Evolutionary conservation across 352 stramenopile species (phyloP).

Genomic region (Phytophthora crassamura): DNA sequence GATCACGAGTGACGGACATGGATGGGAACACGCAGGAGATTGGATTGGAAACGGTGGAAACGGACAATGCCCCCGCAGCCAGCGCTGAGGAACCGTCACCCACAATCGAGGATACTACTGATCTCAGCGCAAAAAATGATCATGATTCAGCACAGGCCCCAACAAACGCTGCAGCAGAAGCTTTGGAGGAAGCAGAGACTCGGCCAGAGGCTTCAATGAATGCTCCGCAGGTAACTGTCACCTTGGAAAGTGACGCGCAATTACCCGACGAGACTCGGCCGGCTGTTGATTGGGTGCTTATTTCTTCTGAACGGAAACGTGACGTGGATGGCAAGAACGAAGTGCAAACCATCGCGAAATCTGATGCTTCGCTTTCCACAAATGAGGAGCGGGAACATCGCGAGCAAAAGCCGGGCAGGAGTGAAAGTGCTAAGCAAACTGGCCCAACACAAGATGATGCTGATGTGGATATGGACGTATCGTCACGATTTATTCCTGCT

Average conservation of each 20-base stretch:
- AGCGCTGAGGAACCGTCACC: background rate
- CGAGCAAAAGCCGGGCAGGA: background rate
- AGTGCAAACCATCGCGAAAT: background rate
- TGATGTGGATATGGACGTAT: constrained; percentile 18
- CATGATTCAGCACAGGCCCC: background rate
- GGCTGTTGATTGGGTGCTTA: background rate
- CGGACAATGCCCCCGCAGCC: background rate
- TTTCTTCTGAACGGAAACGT: constrained; percentile 5
- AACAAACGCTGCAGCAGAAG: constrained; percentile 3
- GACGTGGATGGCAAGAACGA: constrained; percentile 1
- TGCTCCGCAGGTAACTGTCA: background rate
- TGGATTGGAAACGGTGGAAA: too few relatives aligned
- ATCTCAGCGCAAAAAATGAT: background rate
- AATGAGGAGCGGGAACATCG: background rate
- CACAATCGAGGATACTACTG: background rate
- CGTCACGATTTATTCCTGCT: background rate
- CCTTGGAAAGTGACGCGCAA: background rate
- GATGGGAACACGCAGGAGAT: too few relatives aligned
- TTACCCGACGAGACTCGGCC: constrained; percentile 1
- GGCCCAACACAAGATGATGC: constrained; percentile 4
- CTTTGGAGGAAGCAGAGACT: background rate
- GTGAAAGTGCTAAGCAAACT: constrained; percentile 2
- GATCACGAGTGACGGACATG: background rate
- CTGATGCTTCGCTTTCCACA: background rate
- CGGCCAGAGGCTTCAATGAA: constrained; percentile 3